phyloP scores from a whole-genome alignment of 306 rosid species.

The Quercus glauca region DNA sequence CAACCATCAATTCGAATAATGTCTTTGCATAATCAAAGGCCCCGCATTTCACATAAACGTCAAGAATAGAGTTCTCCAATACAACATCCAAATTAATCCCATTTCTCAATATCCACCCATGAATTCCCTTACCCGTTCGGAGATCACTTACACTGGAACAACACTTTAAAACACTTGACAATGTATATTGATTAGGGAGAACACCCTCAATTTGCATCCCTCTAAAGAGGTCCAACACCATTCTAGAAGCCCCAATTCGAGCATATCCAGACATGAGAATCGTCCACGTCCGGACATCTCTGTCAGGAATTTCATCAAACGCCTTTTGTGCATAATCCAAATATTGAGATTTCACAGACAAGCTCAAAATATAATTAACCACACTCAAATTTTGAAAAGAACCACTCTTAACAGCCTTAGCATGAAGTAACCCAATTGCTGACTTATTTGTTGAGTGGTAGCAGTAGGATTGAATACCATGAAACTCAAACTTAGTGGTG shows the following conservation, averaged over 20 bases:
- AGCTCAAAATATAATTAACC: conserved; percentile 41
- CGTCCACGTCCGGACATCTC: conserved; percentile 64
- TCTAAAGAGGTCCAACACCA: conserved; percentile 54
- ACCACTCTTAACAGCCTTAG: conserved; percentile 51
- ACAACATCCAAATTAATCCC: conserved; percentile 66
- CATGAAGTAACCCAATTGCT: conserved; percentile 43
- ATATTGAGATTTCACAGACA: conserved; percentile 43
- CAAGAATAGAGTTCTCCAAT: conserved; percentile 71
- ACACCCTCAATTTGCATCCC: conserved; percentile 61
- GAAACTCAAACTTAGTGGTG: conserved; percentile 7
- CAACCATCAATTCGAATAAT: conserved; percentile 51
- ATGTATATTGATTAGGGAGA: conserved; percentile 61
- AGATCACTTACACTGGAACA: conserved; percentile 49
- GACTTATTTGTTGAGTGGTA: conserved; percentile 29
- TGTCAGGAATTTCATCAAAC: conserved; percentile 66
- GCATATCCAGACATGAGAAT: conserved; percentile 72
- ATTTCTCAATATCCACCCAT: conserved; percentile 72
- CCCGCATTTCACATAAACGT: conserved; percentile 67
- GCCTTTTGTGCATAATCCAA: conserved; percentile 47
- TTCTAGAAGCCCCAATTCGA: conserved; percentile 35
- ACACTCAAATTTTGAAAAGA: conserved; percentile 32
- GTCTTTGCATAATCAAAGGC: conserved; percentile 48
- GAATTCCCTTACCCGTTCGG: conserved; percentile 57
- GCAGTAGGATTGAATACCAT: conserved; percentile 17
- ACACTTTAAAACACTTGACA: conserved; percentile 64